Evolutionary conservation across 2,329 filamentous ascomycete genomes (phyloP).

Genomic region (Sporothrix phasma): DNA sequence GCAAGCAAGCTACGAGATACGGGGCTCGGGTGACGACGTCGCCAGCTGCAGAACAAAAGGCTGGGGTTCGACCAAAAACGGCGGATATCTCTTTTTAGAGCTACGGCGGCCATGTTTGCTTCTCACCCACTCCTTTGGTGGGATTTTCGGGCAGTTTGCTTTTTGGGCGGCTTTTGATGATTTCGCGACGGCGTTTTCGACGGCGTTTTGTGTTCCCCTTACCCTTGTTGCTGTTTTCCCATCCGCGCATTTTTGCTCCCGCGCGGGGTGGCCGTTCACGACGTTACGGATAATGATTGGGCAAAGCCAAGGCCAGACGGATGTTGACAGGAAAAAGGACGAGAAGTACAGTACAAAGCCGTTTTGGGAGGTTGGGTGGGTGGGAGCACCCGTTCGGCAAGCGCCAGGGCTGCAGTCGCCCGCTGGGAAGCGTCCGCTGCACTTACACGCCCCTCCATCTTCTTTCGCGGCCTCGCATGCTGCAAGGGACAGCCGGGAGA

Average conservation of each 20-base stretch:
- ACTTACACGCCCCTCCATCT: conserved; percentile 15
- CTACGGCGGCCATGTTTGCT: not conserved
- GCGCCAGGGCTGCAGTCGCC: conserved; percentile 25
- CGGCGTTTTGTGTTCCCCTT: not conserved
- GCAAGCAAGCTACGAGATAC: not conserved
- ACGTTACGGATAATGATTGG: conserved; percentile 48
- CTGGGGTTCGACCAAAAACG: not conserved
- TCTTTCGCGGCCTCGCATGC: not conserved
- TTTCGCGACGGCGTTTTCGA: conserved; percentile 4
- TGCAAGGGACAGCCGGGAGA: conserved; percentile 15
- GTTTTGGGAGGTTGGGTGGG: conserved; percentile 13
- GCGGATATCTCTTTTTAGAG: not conserved
- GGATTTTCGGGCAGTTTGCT: not conserved
- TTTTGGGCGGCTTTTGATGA: conserved; percentile 7
- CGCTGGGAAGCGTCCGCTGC: conserved; percentile 5
- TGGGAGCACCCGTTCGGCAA: conserved; percentile 20
- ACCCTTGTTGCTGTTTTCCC: no score
- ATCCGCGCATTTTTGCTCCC: not conserved
- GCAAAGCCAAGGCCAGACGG: conserved; percentile 25
- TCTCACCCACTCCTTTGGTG: not conserved
- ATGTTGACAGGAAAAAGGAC: conserved; percentile 24
- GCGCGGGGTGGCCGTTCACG: conserved; percentile 33
- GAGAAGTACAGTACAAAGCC: conserved; percentile 35
- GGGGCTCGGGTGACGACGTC: not conserved
- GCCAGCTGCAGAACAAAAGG: not conserved